phyloP scores from a whole-genome alignment of 208 protist species.

The Herpetomonas muscarum region DNA sequence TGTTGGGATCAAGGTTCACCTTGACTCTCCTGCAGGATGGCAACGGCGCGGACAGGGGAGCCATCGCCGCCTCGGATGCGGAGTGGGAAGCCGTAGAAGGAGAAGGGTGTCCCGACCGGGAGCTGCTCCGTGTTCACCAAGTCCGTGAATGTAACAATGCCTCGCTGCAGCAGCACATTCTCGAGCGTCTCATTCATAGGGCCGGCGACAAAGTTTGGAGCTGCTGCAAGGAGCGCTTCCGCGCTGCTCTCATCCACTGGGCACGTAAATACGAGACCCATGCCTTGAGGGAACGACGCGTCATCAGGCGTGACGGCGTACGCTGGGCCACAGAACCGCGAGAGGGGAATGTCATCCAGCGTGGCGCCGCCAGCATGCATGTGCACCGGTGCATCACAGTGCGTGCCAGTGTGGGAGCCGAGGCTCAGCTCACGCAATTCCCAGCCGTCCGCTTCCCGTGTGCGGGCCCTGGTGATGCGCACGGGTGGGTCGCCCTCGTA shows the following conservation, averaged over 20 bases:
- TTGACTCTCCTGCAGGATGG: conserved; percentile 15
- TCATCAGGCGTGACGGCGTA: conserved; percentile 8
- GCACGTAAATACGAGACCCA: conserved; percentile 31
- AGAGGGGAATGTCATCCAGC: conserved; percentile 35
- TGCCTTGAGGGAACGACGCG: conserved; percentile 5
- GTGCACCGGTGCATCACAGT: conserved; percentile 44
- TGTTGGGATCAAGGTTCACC: neutral
- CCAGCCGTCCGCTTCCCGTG: conserved; percentile 33
- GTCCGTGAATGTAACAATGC: conserved; percentile 41
- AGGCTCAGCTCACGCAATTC: conserved; percentile 34
- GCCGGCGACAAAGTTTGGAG: conserved; percentile 32
- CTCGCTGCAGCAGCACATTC: conserved; percentile 14
- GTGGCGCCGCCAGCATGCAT: conserved; percentile 30
- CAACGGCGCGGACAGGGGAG: conserved; percentile 42
- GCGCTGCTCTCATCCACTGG: conserved; percentile 12
- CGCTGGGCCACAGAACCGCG: conserved; percentile 31
- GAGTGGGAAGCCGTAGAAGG: conserved; percentile 41
- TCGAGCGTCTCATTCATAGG: conserved; percentile 28
- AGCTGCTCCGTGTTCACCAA: conserved; percentile 39
- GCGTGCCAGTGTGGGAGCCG: conserved; percentile 44
- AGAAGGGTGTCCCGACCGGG: conserved; percentile 6
- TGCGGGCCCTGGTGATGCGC: conserved; percentile 27
- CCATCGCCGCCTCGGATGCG: conserved; percentile 36
- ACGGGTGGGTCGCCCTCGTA: conserved; percentile 44
- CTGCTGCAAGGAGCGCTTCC: conserved; percentile 11